phyloP scores from a whole-genome alignment of 176 grass and related monocot genomes.

The Metroxylon sagu region DNA sequence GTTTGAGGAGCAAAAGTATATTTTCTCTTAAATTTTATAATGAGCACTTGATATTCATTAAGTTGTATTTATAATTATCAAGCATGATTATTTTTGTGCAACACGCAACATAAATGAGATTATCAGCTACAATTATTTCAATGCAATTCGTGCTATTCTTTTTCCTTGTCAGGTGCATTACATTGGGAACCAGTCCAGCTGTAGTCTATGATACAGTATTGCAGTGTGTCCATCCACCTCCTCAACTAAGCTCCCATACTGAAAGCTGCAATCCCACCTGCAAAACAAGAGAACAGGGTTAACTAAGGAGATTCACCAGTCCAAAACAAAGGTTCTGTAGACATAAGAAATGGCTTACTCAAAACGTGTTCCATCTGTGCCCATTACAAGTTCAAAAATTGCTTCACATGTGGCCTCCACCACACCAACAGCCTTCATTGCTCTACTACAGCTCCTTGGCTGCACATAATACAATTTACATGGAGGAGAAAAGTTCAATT shows the following conservation, averaged over 20 bases:
- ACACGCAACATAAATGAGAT: background rate
- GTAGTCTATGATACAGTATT: constrained; percentile 91
- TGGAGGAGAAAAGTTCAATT: constrained; percentile 27
- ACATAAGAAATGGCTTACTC: constrained; percentile 48
- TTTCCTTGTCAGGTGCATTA: constrained; percentile 33
- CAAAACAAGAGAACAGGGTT: background rate
- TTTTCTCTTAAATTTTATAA: too few relatives aligned
- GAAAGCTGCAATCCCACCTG: constrained; percentile 99
- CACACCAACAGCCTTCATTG: constrained; percentile 97
- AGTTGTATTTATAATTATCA: too few relatives aligned
- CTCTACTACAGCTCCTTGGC: constrained; percentile 89
- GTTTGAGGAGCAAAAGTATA: too few relatives aligned
- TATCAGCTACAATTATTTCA: constrained; percentile 1
- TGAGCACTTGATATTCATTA: too few relatives aligned
- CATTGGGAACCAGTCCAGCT: constrained; percentile 86
- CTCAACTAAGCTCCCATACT: constrained; percentile 93
- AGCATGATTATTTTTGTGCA: too few relatives aligned
- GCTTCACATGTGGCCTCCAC: constrained; percentile 91
- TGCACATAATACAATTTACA: constrained; percentile 29
- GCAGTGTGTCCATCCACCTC: constrained; percentile 98
- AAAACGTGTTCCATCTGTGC: constrained; percentile 86
- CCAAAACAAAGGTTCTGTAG: too few relatives aligned
- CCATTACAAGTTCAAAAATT: constrained; percentile 96
- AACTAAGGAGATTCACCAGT: background rate
- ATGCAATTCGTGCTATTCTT: background rate